Evolutionary conservation across 106 monocot species (phyloP).

Genomic region (Dendrobium chrysotoxum): DNA sequence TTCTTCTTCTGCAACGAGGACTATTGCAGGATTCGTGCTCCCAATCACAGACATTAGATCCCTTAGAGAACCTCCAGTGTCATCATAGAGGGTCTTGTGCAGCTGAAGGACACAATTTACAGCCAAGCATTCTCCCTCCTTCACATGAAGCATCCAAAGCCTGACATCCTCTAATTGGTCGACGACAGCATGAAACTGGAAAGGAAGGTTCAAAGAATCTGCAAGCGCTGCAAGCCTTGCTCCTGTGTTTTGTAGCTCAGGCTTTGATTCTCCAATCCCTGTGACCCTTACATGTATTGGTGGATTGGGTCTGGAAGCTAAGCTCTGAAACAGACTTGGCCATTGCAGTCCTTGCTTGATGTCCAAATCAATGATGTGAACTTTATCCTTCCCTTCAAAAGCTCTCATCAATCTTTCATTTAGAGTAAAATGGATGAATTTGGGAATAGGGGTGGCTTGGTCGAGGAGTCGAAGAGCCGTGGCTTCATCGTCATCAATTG

Average conservation of each 20-base stretch:
- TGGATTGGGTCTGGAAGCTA: slow-evolving; percentile 52
- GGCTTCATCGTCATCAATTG: slow-evolving; percentile 25
- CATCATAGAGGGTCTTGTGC: slow-evolving; percentile 62
- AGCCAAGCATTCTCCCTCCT: slow-evolving; percentile 65
- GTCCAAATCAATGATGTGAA: slow-evolving; percentile 86
- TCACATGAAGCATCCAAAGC: slow-evolving; percentile 99
- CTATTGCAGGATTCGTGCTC: slow-evolving; percentile 62
- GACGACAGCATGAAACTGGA: slow-evolving; percentile 79
- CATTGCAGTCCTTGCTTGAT: slow-evolving; percentile 90
- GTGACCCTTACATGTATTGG: slow-evolving; percentile 76
- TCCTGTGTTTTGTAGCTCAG: slow-evolving; percentile 58
- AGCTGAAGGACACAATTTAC: slow-evolving; percentile 68
- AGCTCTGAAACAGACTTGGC: slow-evolving; percentile 63
- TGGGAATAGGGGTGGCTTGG: slow-evolving; percentile 54
- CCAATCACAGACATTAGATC: slow-evolving; percentile 50
- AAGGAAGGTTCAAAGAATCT: slow-evolving; percentile 36
- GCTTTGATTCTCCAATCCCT: slow-evolving; percentile 56
- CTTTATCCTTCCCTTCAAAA: slow-evolving; percentile 53
- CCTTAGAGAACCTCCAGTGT: slow-evolving; percentile 23
- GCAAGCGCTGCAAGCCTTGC: slow-evolving; percentile 54
- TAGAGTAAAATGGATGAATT: slow-evolving; percentile 69
- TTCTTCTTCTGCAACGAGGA: slow-evolving; percentile 71
- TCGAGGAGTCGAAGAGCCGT: slow-evolving; percentile 50
- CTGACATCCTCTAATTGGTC: slow-evolving; percentile 79
- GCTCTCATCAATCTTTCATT: slow-evolving; percentile 58